phyloP scores from a whole-genome alignment of 345 rosid species.

The Balakata baccata region DNA sequence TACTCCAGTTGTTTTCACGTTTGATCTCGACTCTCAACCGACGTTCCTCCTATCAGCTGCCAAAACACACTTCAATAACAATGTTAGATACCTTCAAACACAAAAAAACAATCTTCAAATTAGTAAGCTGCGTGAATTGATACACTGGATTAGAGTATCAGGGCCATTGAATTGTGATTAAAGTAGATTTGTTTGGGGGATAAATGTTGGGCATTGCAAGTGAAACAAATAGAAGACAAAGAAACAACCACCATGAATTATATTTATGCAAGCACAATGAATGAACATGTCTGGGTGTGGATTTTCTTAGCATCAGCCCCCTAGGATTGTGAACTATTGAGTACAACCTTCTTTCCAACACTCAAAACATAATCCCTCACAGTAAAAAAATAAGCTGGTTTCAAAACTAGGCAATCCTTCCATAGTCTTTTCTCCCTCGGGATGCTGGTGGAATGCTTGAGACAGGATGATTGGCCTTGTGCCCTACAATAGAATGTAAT shows the following conservation, averaged over 20 bases:
- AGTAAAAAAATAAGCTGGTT: conserved; percentile 27
- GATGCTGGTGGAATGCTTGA: conserved; percentile 72
- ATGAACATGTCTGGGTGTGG: conserved; percentile 42
- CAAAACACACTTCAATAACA: conserved; percentile 14
- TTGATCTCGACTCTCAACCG: conserved; percentile 9
- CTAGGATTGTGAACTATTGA: conserved; percentile 55
- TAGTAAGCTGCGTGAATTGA: background rate
- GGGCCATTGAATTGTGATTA: background rate
- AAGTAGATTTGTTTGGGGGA: background rate
- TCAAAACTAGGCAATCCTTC: conserved; percentile 65
- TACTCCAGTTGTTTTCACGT: conserved; percentile 13
- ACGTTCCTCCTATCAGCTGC: conserved; percentile 24
- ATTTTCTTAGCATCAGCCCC: conserved; percentile 52
- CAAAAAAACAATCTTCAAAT: conserved; percentile 1
- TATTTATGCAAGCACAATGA: conserved; percentile 51
- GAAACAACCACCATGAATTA: conserved; percentile 40
- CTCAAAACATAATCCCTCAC: conserved; percentile 48
- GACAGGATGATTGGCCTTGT: conserved; percentile 65
- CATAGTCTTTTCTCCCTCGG: conserved; percentile 85
- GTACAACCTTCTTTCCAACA: conserved; percentile 52
- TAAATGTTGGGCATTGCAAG: conserved; percentile 12
- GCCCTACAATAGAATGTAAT: conserved; percentile 51
- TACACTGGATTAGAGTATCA: background rate
- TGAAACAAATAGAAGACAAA: conserved; percentile 15
- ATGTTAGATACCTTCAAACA: conserved; percentile 13